Conservation (phyloP, 371 early-diverging fungal species). For the Apophysomyces sp. region DNA sequence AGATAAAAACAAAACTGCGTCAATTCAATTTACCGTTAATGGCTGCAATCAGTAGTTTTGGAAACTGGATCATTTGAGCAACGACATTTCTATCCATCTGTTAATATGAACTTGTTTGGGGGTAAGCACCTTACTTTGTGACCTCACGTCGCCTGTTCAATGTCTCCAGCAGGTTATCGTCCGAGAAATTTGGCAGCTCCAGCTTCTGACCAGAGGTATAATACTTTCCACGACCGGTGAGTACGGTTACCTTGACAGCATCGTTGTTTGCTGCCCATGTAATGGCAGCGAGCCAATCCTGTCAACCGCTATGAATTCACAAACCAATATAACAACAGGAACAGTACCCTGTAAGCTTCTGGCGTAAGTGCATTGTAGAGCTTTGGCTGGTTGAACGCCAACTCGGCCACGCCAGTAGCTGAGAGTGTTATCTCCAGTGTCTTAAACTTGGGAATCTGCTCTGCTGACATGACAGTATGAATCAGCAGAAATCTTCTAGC, state of each 20-base stretch:
- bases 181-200: constrained; percentile 30
- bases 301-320: not conserved
- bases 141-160: constrained; percentile 20
- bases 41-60: constrained; percentile 71
- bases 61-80: constrained; percentile 62
- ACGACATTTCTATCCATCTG: constrained; percentile 42
- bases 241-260: constrained; percentile 55
- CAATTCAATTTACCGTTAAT: constrained; percentile 56
- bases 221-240: constrained; percentile 71
- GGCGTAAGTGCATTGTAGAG: constrained; percentile 64
- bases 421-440: constrained; percentile 51
- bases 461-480: not conserved
- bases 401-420: constrained; percentile 58
- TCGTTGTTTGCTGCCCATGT: constrained; percentile 52
- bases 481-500: not conserved
- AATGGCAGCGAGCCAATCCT: constrained; percentile 66
- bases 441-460: constrained; percentile 46
- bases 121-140: constrained; percentile 14
- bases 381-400: constrained; percentile 68
- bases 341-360: constrained; percentile 51
- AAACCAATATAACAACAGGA: not conserved
- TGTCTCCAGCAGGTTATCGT: constrained; percentile 28
- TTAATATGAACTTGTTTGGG: not conserved
- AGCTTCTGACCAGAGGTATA: constrained; percentile 70
- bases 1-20: not conserved